Conservation (phyloP, 1,139 yeast genomes). For the Wickerhamiella infanticola region DNA sequence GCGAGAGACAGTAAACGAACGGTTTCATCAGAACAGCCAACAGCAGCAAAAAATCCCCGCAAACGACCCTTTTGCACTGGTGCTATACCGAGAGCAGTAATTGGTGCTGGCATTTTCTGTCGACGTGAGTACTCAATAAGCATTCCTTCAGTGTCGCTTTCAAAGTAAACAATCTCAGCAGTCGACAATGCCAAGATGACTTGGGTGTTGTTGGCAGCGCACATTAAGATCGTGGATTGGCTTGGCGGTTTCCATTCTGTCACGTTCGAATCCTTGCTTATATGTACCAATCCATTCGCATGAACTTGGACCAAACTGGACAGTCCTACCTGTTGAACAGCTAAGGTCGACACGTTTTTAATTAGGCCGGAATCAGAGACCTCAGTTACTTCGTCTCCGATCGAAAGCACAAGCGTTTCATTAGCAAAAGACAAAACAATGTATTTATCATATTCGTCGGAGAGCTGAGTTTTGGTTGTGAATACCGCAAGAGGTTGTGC, state of each 20-base stretch:
- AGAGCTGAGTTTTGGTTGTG: slow-evolving; percentile 36
- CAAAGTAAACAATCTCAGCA: slow-evolving; percentile 69
- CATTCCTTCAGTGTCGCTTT: slow-evolving; percentile 48
- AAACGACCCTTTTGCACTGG: slow-evolving; percentile 34
- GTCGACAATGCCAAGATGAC: slow-evolving; percentile 57
- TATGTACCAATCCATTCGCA: slow-evolving; percentile 54
- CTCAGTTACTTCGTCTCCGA: slow-evolving; percentile 60
- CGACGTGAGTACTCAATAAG: slow-evolving; percentile 56
- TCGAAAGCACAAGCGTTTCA: slow-evolving; percentile 57
- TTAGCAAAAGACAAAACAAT: slow-evolving; percentile 52
- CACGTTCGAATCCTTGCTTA: slow-evolving; percentile 27
- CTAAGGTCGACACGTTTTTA: slow-evolving; percentile 44
- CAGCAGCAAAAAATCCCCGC: slow-evolving; percentile 44
- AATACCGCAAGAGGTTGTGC: slow-evolving; percentile 43
- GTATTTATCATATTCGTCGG: slow-evolving; percentile 38
- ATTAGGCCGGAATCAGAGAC: slow-evolving; percentile 50
- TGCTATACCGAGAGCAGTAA: slow-evolving; percentile 43
- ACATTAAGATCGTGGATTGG: slow-evolving; percentile 46
- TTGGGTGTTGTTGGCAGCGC: slow-evolving; percentile 53
- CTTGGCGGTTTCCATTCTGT: slow-evolving; percentile 79
- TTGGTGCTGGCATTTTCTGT: slow-evolving; percentile 36
- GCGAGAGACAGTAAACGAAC: slow-evolving; percentile 55
- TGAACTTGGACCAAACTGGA: slow-evolving; percentile 59
- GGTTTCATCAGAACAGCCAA: slow-evolving; percentile 60
- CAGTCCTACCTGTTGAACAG: slow-evolving; percentile 54